Conservation (phyloP, 139 green algal species). For the Auxenochlorella pyrenoidosa region DNA sequence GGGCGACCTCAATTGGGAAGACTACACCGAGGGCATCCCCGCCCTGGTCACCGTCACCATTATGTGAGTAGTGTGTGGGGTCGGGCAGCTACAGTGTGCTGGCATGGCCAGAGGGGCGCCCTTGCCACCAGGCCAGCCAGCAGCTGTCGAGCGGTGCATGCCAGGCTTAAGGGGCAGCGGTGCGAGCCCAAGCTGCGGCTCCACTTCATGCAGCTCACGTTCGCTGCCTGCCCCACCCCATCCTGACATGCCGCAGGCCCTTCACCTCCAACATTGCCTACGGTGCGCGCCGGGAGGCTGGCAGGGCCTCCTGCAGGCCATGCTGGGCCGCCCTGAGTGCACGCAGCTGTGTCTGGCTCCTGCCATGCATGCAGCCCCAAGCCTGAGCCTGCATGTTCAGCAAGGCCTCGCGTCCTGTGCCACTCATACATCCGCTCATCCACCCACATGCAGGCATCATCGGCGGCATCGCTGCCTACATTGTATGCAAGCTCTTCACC, state of each 20-base stretch:
- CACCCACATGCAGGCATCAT: constrained; percentile 6
- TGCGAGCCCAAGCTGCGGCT: too few species aligned
- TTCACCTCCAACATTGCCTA: constrained; percentile 35
- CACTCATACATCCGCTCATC: background rate
- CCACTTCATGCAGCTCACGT: background rate
- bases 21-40: constrained; percentile 21
- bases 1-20: constrained; percentile 22
- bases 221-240: too few species aligned
- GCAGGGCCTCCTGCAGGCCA: too few species aligned
- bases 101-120: too few species aligned
- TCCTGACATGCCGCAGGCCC: background rate
- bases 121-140: too few species aligned
- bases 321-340: background rate
- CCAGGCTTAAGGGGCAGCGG: too few species aligned
- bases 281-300: background rate
- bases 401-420: too few species aligned
- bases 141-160: background rate
- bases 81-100: background rate
- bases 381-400: too few species aligned
- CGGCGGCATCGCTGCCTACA: constrained; percentile 20
- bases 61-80: background rate
- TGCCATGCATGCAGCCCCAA: too few species aligned
- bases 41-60: constrained; percentile 11
- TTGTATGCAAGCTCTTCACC: constrained; percentile 16
- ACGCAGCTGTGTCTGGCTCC: background rate